Evolutionary conservation across 2,329 filamentous ascomycete genomes (phyloP), one percentile per base, ranked within the genome.

Genomic region (Grosmannia penicillata): DNA sequence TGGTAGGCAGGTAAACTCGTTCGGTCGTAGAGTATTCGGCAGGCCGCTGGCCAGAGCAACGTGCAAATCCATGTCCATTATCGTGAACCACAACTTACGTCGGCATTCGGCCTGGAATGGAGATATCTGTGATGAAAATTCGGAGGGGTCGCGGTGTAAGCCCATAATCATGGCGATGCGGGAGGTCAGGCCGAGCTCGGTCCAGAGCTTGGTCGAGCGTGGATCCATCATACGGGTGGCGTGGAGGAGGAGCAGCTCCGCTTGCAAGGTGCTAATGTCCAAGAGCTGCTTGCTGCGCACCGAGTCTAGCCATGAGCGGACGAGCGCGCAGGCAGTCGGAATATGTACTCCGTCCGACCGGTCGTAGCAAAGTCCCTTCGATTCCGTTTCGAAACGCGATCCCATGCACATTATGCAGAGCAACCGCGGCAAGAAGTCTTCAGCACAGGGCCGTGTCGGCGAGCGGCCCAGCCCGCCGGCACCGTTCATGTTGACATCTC

Each of bases 101-200:
- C 70, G 56, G 43, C 66, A 59, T 51, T 74, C 70, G n/a, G 62
- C 63, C 32, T 63, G 58, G 46, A 70, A 73, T 0, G 66, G 57
- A 6, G 59, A 56, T 37, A 73, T 63, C 23, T 63, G 60, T 1
- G 37, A 24, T 4, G 58, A 55, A 39, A 67, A 71, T 45, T 74
- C 70, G 13, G 64, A 64, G 3, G 70, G 68, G 38, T 74, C 70
- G 4, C 69, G 61, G 46, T 74, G 70, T 33, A 74, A 55, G 4
- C 69, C 70, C 68, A 74, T 72, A 3, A 64, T 67, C 68, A 73
- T 73, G 23, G 68, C 70, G 57, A 70, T 67, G 14, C 70, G 64
- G 6, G 72, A 61, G 30, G 73, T 63, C 37, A 63, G 61, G 6
- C 70, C 70, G n/a, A 73, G 53, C 39, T 70, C 65, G 13, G 63